Base-by-base conservation (phyloP, 768 basidiomycete species). In the Tricholoma hemisulphureum region DNA sequence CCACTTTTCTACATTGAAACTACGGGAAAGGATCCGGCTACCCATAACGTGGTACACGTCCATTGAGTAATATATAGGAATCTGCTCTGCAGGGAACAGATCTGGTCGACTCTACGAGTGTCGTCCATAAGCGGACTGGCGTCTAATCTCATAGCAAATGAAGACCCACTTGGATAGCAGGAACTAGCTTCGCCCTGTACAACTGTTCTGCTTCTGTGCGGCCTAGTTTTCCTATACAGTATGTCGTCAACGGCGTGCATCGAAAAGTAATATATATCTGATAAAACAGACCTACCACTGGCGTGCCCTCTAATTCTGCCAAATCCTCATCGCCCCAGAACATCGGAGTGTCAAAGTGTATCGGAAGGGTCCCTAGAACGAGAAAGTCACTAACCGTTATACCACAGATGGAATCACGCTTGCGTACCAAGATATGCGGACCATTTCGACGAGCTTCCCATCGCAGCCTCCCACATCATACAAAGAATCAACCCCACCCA, bases 391-490 rank as follows among this genome's bases (percentile, higher is more conserved):
- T 55, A 61, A 21, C 31, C 18, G 23, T 37, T 39, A 14, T 11
- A 34, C n/a, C 16, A 16, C 51, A n/a, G 20, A 10, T 31, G 16
- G 14, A 45, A 24, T 52, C 18, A 31, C 43, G 10, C 37, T 23
- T 43, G 51, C 83, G 48, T 56, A 91, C 91, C 75, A 11, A 95
- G 76, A 72, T 95, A 96, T 9, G 77, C 77, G 5, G 69, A 65
- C 94, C 93, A 92, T 54, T 74, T 84, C 49, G 91, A 89, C 18
- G 76, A 66, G 3, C 74, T 56, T 1, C 86, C 85, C 61, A 80
- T 80, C 3, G 86, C 82, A 54, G 83, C 83, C 71, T 99, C 97
- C 91, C 92, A 97, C 90, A 98, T 93, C 86, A 99, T 89, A 61
- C 88, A 91, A 35, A 98, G 77, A 58, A 99, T 98, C 45, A 98